Base-by-base conservation (phyloP, 176 grass and related monocot species). In the Ananas comosus region DNA sequence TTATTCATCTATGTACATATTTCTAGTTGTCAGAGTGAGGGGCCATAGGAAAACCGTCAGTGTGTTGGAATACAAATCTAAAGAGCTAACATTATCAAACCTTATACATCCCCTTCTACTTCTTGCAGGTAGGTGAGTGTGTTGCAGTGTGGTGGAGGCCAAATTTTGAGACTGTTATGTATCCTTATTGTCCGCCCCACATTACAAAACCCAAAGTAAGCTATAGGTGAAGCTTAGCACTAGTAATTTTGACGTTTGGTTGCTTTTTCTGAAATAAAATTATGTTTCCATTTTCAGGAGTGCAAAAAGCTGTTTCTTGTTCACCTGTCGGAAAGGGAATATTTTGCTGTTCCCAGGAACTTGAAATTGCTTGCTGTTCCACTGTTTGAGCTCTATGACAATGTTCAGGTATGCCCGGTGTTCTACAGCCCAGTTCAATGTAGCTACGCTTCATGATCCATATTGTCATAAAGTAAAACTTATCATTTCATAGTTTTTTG, bases 111-210 rank as follows among this genome's bases (percentile, higher is more conserved):
- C 16, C 56, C 21, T n/a, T 61, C 21, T 61, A n/a, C 16, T 1
- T 70, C 49, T 84, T 88, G 61, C 78, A 99, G 94, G 80, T 99
- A 80, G 94, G 90, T 77, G 95, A 99, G 77, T 94, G 89, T 82
- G 95, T 94, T 94, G 95, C 90, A 70, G 87, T 85, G 10, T 99
- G 95, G 90, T 99, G 95, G 95, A 93, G 95, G 74, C 90, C 95
- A 47, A 99, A 99, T 77, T 99, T 99, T 76, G 90, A 99, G 70
- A 99, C 95, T 17, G 87, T 93, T 63, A 93, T 99, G 95, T 94
- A 99, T 76, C 95, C 95, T 29, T 99, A 99, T 79, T 99, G 95
- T 78, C 95, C 95, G 77, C 95, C 90, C 9, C 95, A 99, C 78
- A 93, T 99, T 51, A 94, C 95, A 53, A 99, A 93, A 70, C 90